Base-by-base conservation (phyloP, 805 yeast species). In the Sugiyamaella qingdaonensis region DNA sequence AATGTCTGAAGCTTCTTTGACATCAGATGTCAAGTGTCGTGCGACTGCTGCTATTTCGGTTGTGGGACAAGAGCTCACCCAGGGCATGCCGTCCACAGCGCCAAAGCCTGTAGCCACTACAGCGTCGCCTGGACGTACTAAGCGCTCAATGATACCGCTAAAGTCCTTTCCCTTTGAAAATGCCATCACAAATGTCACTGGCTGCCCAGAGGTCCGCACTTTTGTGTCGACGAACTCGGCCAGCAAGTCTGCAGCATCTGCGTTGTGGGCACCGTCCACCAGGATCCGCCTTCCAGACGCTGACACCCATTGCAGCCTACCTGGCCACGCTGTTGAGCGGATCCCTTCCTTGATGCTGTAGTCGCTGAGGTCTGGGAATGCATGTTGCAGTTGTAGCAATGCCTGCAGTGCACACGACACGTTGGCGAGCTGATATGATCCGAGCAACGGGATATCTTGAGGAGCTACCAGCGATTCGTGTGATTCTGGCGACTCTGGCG, bases 231-330 rank as follows among this genome's bases (percentile, higher is more conserved):
- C 68, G 64, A 74, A 88, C 37, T 74, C 74, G 0, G 77, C 78
- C 31, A 94, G 71, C 61, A 86, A 88, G n/a, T 70, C 68, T 0
- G 97, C 94, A 0, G 97, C 96, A 55, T 84, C 81, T 4, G 81
- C 82, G 65, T 94, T 94, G 66, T 94, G 98, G 0, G 98, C 97
- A 2, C 98, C 98, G 69, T 92, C 98, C 1, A 94, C 63, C 2
- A 94, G 68, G 0, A 82, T 67, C 1, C 61, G 57, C 0, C 74
- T 49, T 1, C 66, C 58, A 19, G 65, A 60, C 11, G 64, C 59
- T 7, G 63, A 58, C n/a, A 75, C 55, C 29, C 64, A 55, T 62
- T 94, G 96, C 49, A 94, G 70, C 55, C 99, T 72, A 0, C 97
- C 98, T 0, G 95, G 95, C 98, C 98, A 91, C 8, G 60, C 57